Evolutionary conservation across 805 yeast genomes (phyloP), one percentile per base, ranked within the genome.

Genomic region (Cyberlindnera japonica): DNA sequence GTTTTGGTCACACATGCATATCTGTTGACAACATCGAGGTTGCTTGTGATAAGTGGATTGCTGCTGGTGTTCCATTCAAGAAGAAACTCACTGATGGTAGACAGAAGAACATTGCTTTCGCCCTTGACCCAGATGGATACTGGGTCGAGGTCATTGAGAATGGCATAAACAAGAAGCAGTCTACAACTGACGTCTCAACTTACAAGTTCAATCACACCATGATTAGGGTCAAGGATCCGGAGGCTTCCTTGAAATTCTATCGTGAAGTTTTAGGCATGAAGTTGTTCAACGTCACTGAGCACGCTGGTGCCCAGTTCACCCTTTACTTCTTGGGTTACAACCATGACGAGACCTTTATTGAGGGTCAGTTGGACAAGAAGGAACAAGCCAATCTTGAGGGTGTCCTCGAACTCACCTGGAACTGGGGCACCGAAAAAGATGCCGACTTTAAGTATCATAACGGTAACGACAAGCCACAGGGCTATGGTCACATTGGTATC

Each of bases 1-100:
- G 99, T 0, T 91, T 90, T 58, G 99, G 99, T 17, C 99, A 91
- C 64, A 79, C 89, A 44, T 88, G 96, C 64, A 66, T 91, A 50
- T 73, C 95, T 2, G 96, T 90, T 13, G 86, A 87, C 51, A 81
- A 90, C 64, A 77, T 91, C 42, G 79, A 65, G 39, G 73, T 59
- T 10, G 67, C 80, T 6, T 88, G 91, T 62, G 64, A 65, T 29
- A 61, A 67, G 20, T 69, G 91, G 44, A 75, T 82, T 48, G 61
- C 63, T 1, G 67, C 71, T 33, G 84, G 82, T 16, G 96, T 83
- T 40, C 59, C 64, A 37, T 91, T 91, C 71, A 77, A 90, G 65
- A 93, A 91, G 72, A 85, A 72, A 58, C 69, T 90, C 50, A 63
- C 77, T 27, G 98, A 91, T 59, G 99, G 99, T 26, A 80, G 96